A percentile compares a stretch with the other conserved stretches of the same genome.
Evolutionary conservation across 1,139 yeast genomes (phyloP).

Genomic region (Scheffersomyces quercinus): DNA sequence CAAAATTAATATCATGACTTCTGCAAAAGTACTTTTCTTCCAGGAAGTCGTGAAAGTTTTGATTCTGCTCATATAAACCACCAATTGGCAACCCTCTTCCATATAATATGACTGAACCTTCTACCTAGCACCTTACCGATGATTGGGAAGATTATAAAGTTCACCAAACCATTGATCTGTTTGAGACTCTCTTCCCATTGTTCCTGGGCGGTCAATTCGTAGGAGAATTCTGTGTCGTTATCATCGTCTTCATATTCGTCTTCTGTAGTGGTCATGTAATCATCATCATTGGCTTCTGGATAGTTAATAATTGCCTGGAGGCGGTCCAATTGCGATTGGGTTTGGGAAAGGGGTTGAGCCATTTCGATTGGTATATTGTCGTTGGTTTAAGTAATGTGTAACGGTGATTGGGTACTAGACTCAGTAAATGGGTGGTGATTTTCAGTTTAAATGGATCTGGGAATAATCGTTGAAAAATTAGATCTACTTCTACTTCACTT

Average conservation of each 20-base stretch:
- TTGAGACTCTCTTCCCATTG: constrained; percentile 80
- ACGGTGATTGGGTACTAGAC: no score
- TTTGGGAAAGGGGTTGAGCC: background rate
- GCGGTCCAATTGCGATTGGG: constrained; percentile 1
- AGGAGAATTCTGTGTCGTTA: constrained; percentile 7
- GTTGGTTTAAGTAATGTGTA: no score
- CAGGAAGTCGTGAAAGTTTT: background rate
- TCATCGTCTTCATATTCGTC: constrained; percentile 12
- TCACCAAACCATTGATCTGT: constrained; percentile 59
- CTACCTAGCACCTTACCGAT: constrained; percentile 74
- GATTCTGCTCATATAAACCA: constrained; percentile 18
- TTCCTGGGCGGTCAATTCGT: constrained; percentile 50
- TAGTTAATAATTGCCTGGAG: background rate
- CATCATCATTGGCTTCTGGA: background rate
- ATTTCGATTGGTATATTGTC: no score
- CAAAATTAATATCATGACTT: background rate
- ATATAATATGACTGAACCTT: constrained; percentile 38
- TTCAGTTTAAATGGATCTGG: no score
- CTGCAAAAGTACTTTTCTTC: constrained; percentile 1
- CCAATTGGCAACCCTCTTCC: constrained; percentile 37
- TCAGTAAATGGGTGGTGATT: no score
- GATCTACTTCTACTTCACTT: no score
- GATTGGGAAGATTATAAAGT: constrained; percentile 64
- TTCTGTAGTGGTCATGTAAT: constrained; percentile 2
- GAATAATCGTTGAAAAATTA: no score